A percentile compares a stretch with the other conserved stretches of the same genome.
These are phyloP conservation scores for Elymus sibiricus DNA, from an alignment of 176 grass and related monocot species.

Conservation along the genomic window DNA sequence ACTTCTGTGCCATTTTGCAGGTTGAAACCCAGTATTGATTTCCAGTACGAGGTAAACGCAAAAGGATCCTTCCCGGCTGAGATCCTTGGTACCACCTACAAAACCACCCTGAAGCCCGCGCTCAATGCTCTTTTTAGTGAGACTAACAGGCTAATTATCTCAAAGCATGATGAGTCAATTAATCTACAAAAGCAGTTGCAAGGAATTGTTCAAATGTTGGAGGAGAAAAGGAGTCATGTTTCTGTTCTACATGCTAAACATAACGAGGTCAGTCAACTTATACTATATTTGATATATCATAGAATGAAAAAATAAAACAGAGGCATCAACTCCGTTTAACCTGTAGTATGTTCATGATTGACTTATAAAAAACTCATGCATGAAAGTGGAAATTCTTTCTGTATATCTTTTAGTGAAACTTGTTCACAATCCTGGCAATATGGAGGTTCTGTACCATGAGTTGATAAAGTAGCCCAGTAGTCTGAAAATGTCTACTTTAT, in stretches of 20 bases:
- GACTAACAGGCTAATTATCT: constrained; percentile 41
- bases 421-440: background rate
- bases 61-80: constrained; percentile 70
- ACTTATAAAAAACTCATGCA: background rate
- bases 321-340: background rate
- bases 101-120: constrained; percentile 64
- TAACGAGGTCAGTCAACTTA: constrained; percentile 52
- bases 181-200: constrained; percentile 51
- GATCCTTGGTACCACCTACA: constrained; percentile 62
- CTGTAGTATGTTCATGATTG: background rate
- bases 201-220: constrained; percentile 54
- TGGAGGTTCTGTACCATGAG: constrained; percentile 3
- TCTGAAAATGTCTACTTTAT: no score
- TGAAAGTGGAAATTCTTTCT: background rate
- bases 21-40: constrained; percentile 70
- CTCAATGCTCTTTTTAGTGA: constrained; percentile 55
- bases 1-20: constrained; percentile 36
- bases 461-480: no score
- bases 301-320: background rate
- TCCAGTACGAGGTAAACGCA: constrained; percentile 65
- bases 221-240: constrained; percentile 48
- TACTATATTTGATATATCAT: background rate
- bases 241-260: constrained; percentile 46
- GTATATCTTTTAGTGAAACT: background rate
- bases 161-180: constrained; percentile 56